Evolutionary conservation across 768 basidiomycete species (phyloP).

Genomic region (Neoboletus subvelutipes): DNA sequence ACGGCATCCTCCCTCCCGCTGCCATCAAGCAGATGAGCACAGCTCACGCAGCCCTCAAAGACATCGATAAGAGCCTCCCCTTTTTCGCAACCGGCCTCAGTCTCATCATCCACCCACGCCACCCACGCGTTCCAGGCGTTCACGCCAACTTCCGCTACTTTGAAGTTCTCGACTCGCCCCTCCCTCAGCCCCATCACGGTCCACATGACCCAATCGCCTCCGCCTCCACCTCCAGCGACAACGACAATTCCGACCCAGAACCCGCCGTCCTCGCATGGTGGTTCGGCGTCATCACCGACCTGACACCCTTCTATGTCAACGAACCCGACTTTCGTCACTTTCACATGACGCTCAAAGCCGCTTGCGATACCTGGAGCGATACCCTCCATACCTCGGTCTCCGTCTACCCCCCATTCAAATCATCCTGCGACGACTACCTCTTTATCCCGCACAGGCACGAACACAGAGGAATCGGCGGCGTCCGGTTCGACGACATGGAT

Average conservation of each 20-base stretch:
- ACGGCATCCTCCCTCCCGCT: conserved; percentile 16
- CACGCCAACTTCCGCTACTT: conserved; percentile 31
- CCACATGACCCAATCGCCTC: not conserved
- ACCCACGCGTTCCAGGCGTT: conserved; percentile 19
- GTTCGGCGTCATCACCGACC: conserved; percentile 35
- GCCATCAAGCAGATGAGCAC: conserved; percentile 26
- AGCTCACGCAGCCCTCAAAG: conserved; percentile 15
- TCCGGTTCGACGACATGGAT: conserved; percentile 57
- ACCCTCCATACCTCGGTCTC: not conserved
- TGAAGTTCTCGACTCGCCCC: conserved; percentile 18
- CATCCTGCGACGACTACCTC: conserved; percentile 56
- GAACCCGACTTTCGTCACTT: conserved; percentile 47
- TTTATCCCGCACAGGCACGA: conserved; percentile 51
- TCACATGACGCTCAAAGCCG: conserved; percentile 42
- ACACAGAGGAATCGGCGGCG: conserved; percentile 53
- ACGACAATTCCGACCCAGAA: not conserved
- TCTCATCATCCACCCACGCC: conserved; percentile 24
- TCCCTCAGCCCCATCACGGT: not conserved
- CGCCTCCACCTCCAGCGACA: not conserved
- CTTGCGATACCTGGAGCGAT: conserved; percentile 43
- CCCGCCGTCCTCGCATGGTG: conserved; percentile 27
- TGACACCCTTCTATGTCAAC: conserved; percentile 52
- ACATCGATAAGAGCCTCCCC: conserved; percentile 12
- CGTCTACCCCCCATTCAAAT: conserved; percentile 48
- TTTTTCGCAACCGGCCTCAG: conserved; percentile 21